Conservation (phyloP, 352 stramenopile species). For the Pythium dissimile region DNA sequence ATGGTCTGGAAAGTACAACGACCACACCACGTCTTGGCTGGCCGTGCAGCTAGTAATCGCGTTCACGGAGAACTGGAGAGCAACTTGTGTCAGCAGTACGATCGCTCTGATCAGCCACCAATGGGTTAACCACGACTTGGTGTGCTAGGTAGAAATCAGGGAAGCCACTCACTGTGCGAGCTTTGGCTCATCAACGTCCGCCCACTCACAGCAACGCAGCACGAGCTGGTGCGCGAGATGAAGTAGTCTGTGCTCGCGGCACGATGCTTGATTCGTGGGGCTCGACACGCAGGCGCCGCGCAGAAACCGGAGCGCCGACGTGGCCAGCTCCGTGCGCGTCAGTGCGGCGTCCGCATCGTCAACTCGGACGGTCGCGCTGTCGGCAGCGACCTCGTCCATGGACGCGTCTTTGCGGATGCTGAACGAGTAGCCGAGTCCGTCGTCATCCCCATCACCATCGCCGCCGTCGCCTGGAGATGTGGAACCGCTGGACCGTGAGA, state of each 20-base stretch:
- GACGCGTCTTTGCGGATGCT: conserved; percentile 34
- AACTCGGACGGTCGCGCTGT: conserved; percentile 32
- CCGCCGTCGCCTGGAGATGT: not conserved
- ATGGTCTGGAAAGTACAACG: conserved; percentile 60
- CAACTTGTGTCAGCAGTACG: conserved; percentile 56
- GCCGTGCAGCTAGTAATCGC: conserved; percentile 35
- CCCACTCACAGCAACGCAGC: conserved; percentile 44
- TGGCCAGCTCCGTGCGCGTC: conserved; percentile 22
- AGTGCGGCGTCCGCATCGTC: conserved; percentile 5
- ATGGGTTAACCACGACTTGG: not conserved
- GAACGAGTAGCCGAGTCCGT: conserved; percentile 74
- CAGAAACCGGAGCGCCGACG: conserved; percentile 60
- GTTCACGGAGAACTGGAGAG: conserved; percentile 78
- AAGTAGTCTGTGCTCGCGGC: conserved; percentile 26
- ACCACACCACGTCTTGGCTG: conserved; percentile 55
- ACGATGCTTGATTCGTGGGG: conserved; percentile 46
- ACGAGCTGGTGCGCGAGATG: conserved; percentile 33
- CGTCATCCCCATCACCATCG: conserved; percentile 36
- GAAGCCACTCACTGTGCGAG: conserved; percentile 44
- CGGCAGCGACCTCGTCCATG: conserved; percentile 21
- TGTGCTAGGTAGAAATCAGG: too few relatives aligned
- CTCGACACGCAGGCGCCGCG: conserved; percentile 63
- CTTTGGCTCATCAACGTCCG: conserved; percentile 52
- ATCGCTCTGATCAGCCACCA: conserved; percentile 23
- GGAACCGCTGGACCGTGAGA: conserved; percentile 14